These are phyloP conservation scores for Groenewaldozyma salmanticensis DNA, from an alignment of 805 yeast genomes.

Conservation along the genomic window DNA sequence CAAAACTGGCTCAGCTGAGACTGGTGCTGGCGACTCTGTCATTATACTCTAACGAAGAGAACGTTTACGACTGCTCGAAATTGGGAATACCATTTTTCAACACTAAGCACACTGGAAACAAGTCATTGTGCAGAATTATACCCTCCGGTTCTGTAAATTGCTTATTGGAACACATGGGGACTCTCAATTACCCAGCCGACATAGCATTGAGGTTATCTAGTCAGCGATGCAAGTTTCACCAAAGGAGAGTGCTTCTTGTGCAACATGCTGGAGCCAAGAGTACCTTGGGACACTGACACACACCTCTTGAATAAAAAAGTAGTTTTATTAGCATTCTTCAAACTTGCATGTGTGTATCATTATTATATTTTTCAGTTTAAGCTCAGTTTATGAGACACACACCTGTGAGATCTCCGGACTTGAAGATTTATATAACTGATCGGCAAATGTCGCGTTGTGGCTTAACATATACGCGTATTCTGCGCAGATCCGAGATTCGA, in stretches of 20 bases:
- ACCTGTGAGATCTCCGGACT: too few species aligned
- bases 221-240: slow-evolving; percentile 8
- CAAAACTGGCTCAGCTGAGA: slow-evolving; percentile 1
- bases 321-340: too few species aligned
- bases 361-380: too few species aligned
- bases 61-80: slow-evolving; percentile 16
- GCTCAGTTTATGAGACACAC: too few species aligned
- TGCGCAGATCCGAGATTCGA: too few species aligned
- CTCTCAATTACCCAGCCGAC: slow-evolving; percentile 10
- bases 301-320: too few species aligned
- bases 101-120: slow-evolving; percentile 15
- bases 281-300: slow-evolving; percentile 3
- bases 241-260: slow-evolving; percentile 13
- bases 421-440: not conserved
- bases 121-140: slow-evolving; percentile 13
- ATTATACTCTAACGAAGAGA: slow-evolving; percentile 10
- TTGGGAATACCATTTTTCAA: slow-evolving; percentile 14
- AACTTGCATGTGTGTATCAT: too few species aligned
- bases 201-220: slow-evolving; percentile 13
- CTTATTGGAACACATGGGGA: slow-evolving; percentile 4
- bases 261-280: slow-evolving; percentile 14
- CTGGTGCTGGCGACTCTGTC: slow-evolving; percentile 11
- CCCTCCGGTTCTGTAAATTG: slow-evolving; percentile 9
- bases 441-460: too few species aligned
- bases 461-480: too few species aligned